A percentile compares a stretch with the other conserved stretches of the same genome.
Evolutionary conservation across 441 rosid species (phyloP).

Genomic region (Populus trichocarpa): DNA sequence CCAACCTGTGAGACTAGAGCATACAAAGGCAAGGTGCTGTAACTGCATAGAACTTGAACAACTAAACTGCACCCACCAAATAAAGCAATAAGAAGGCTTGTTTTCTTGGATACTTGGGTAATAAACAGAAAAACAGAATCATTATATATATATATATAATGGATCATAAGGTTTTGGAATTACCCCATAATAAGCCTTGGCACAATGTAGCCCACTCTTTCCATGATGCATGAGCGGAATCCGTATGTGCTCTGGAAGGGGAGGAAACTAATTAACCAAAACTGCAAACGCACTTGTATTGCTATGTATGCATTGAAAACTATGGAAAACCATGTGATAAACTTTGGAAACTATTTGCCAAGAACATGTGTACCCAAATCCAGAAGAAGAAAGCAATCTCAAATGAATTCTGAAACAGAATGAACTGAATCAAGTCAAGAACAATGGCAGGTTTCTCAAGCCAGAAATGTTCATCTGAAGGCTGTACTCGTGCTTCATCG

Average conservation of each 20-base stretch:
- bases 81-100: not conserved
- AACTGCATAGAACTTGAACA: conserved; percentile 89
- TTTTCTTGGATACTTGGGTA: not conserved
- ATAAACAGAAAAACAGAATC: not conserved
- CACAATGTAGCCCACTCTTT: conserved; percentile 50
- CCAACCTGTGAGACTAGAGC: conserved; percentile 74
- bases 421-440: conserved; percentile 72
- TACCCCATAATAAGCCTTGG: conserved; percentile 84
- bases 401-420: conserved; percentile 80
- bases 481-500: conserved; percentile 44
- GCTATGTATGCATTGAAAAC: not conserved
- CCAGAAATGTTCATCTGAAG: conserved; percentile 82
- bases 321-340: not conserved
- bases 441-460: conserved; percentile 48
- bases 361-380: conserved; percentile 56
- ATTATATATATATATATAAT: too few species aligned
- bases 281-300: not conserved
- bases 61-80: conserved; percentile 40
- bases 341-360: not conserved
- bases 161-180: not conserved
- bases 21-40: conserved; percentile 78
- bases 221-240: conserved; percentile 80
- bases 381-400: conserved; percentile 96
- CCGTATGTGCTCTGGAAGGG: conserved; percentile 68
- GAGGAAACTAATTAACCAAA: not conserved